Conservation (phyloP, 345 rosid species). For the Pistacia atlantica region DNA sequence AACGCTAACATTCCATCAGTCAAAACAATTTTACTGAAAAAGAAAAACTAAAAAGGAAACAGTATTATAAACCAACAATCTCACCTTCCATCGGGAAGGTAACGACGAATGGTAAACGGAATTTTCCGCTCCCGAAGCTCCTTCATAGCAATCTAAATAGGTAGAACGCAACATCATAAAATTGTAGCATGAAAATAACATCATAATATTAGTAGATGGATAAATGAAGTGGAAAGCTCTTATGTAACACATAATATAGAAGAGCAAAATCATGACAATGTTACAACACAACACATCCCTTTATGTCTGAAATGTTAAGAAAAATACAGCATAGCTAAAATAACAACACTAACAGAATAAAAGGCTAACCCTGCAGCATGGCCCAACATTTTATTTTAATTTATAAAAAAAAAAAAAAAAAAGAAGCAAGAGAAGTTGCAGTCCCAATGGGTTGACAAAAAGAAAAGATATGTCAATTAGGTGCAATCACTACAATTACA, state of each 20-base stretch:
- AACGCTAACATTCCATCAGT: slow-evolving; percentile 7
- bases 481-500: background rate
- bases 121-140: slow-evolving; percentile 83
- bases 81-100: slow-evolving; percentile 88
- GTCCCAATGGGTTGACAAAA: background rate
- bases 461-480: background rate
- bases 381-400: background rate
- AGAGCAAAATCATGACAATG: background rate
- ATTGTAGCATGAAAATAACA: background rate
- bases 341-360: background rate
- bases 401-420: too few species aligned
- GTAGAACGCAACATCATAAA: background rate
- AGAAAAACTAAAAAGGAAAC: background rate
- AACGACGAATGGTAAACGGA: slow-evolving; percentile 83
- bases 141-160: slow-evolving; percentile 82
- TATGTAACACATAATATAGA: background rate
- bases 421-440: background rate
- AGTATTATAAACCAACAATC: slow-evolving; percentile 3
- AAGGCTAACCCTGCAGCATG: background rate
- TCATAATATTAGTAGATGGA: background rate
- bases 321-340: background rate
- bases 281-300: background rate
- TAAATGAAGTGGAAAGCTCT: background rate
- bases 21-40: background rate
- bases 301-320: background rate